These are phyloP conservation scores for Cercospora zeina DNA, from an alignment of 2,329 filamentous ascomycete species.

Conservation along the genomic window DNA sequence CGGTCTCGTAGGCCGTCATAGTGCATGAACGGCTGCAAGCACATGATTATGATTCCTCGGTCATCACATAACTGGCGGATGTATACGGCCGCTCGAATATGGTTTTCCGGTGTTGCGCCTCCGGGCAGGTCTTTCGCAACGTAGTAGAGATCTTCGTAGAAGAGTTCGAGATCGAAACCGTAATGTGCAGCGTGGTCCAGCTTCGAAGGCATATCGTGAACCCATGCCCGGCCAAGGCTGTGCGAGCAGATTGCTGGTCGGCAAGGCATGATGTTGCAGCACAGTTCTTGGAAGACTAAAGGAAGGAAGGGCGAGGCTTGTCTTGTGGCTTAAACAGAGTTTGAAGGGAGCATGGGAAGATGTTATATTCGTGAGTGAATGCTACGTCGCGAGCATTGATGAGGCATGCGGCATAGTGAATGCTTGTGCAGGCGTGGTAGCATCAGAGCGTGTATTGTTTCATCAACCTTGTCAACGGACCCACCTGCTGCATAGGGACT, in stretches of 20 bases:
- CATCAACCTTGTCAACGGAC: slow-evolving; percentile 14
- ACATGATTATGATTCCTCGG: slow-evolving; percentile 60
- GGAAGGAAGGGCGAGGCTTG: background rate
- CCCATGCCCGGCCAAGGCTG: slow-evolving; percentile 71
- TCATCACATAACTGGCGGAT: slow-evolving; percentile 60
- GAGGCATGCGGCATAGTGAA: slow-evolving; percentile 10
- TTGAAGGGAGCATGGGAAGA: slow-evolving; percentile 6
- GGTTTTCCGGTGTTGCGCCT: slow-evolving; percentile 49
- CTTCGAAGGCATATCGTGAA: slow-evolving; percentile 67
- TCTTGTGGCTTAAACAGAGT: slow-evolving; percentile 17
- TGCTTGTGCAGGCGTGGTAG: slow-evolving; percentile 9
- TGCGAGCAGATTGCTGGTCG: slow-evolving; percentile 72
- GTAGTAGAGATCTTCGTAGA: slow-evolving; percentile 72
- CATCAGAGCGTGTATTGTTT: slow-evolving; percentile 14
- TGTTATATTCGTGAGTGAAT: slow-evolving; percentile 11
- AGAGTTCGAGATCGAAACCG: slow-evolving; percentile 73
- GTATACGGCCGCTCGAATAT: slow-evolving; percentile 57
- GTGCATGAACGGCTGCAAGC: slow-evolving; percentile 74
- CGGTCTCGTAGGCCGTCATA: slow-evolving; percentile 73
- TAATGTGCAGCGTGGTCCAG: slow-evolving; percentile 66
- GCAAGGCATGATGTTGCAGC: slow-evolving; percentile 51
- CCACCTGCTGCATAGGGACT: slow-evolving; percentile 21
- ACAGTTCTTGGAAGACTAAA: background rate
- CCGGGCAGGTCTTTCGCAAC: slow-evolving; percentile 54
- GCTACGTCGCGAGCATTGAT: slow-evolving; percentile 12